Evolutionary conservation across 495 filamentous ascomycete genomes (phyloP), one percentile per base, ranked within the genome.

Genomic region (Daldinia grandis): DNA sequence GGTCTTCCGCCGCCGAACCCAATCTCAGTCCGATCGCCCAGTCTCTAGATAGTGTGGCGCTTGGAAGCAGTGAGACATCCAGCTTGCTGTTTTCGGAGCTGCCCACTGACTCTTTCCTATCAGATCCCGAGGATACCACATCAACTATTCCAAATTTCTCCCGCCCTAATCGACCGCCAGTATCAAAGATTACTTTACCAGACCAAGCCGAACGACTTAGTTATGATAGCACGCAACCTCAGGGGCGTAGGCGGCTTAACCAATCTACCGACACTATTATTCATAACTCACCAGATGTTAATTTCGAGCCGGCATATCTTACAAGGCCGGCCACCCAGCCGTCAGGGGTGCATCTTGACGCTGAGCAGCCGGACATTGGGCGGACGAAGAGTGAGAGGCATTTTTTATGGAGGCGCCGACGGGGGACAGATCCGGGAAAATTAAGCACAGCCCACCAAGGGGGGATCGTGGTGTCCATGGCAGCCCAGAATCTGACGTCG

Each of bases 1-100:
- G 85, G 85, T 84, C 79, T 15, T 84, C 81, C n/a, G 80, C 81
- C 10, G 79, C 77, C 25, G 81, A 83, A 57, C 83, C 83, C 10
- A 75, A 73, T 15, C 59, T 84, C 50, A 83, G 81, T 56, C 82
- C 84, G 1, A 84, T 86, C 44, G 67, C 73, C 17, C 81, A 84
- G 66, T 83, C 82, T 14, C 44, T 76, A n/a, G 69, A 68, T 17
- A 77, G 72, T 69, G 66, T 62, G 57, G 75, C 67, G 24, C 65
- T 72, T 28, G 58, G 54, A 55, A 70, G 59, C 66, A 69, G 80
- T 81, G 50, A 75, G 80, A 63, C 30, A 17, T 74, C 65, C 25
- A 68, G 64, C 58, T 61, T 61, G 35, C 53, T 68, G 59, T 64
- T 60, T 62, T 58, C 61, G 4, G 56, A 62, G 59, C 31, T 75